Evolutionary conservation across 2,329 filamentous ascomycete genomes (phyloP).

Genomic region (Aquanectria penicillioides): DNA sequence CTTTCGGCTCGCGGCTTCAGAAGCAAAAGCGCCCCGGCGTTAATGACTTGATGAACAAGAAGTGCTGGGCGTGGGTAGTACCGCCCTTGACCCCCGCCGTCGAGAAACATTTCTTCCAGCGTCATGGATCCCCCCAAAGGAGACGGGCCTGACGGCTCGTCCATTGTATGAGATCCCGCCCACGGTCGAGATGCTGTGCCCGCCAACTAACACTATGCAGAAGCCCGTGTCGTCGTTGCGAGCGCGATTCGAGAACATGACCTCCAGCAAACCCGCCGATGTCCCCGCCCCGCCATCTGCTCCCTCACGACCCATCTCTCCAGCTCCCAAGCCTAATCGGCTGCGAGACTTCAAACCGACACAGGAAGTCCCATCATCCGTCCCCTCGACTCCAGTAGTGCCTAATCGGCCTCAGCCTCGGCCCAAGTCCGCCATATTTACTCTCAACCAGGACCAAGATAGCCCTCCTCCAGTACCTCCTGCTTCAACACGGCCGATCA

Average conservation of each 20-base stretch:
- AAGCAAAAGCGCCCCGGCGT: constrained; percentile 29
- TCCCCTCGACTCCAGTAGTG: constrained; percentile 45
- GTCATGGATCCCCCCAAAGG: constrained; percentile 46
- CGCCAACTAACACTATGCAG: constrained; percentile 56
- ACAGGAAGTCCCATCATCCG: constrained; percentile 46
- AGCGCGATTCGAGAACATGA: constrained; percentile 83
- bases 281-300: constrained; percentile 36
- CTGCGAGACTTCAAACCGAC: constrained; percentile 53
- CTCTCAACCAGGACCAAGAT: constrained; percentile 34
- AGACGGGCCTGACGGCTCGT: constrained; percentile 78
- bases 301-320: constrained; percentile 48
- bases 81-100: constrained; percentile 44
- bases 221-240: constrained; percentile 85
- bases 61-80: constrained; percentile 43
- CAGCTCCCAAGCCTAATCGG: constrained; percentile 55
- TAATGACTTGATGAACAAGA: constrained; percentile 44
- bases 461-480: constrained; percentile 38
- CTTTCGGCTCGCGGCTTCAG: constrained; percentile 16
- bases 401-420: constrained; percentile 44
- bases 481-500: constrained; percentile 38
- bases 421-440: constrained; percentile 37
- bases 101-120: constrained; percentile 38
- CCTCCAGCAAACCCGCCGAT: constrained; percentile 35
- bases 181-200: neutral
- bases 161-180: constrained; percentile 68